Evolutionary conservation across 2,329 filamentous ascomycete species (phyloP), one percentile per base, ranked within the genome.

Genomic region (Penicillium sumatraense): DNA sequence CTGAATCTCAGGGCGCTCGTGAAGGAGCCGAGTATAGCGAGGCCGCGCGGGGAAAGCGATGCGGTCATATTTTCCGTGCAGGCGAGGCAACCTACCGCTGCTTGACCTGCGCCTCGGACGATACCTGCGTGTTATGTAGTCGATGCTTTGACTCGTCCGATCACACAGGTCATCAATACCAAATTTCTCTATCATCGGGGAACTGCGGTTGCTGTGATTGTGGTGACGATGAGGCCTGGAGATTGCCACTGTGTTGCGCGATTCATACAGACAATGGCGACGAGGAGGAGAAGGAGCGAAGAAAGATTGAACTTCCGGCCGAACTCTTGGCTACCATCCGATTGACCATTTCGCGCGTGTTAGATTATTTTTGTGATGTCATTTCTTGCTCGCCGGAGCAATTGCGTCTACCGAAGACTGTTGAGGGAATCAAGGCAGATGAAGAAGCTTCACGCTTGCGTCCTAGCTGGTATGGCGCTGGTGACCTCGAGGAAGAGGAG

Each of bases 191-290:
- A 44, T 96, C 92, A 1, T 86, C 89, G 2, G 93, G 93, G 6
- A 96, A 97, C 70, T 95, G 89, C 68, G 93, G 93, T 41, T 98
- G 96, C 78, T 99, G 95, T 75, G 95, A 99, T 75, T 99, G 95
- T 71, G 95, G 95, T 56, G 95, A 99, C 70, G 86, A 89, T 18
- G 96, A 99, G 75, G 96, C 95, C 10, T 99, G 96, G 93, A 87
- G 87, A 70, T 81, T 86, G 45, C 92, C 93, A 40, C 83, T 98
- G 61, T 75, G 73, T 71, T 99, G 95, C 78, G 93, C 92, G 31
- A 98, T 99, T 68, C 95, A 99, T 72, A 93, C 91, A 38, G 82
- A 87, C 60, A 81, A 79, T 42, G 72, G 72, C 16, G 73, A 75
- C 44, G 59, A 62, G 20, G 87, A 87, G 52, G 70, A 68, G 11